Base-by-base conservation (phyloP, 1,284 basidiomycete genomes). In the Ceratorhiza oryzae-sativae region DNA sequence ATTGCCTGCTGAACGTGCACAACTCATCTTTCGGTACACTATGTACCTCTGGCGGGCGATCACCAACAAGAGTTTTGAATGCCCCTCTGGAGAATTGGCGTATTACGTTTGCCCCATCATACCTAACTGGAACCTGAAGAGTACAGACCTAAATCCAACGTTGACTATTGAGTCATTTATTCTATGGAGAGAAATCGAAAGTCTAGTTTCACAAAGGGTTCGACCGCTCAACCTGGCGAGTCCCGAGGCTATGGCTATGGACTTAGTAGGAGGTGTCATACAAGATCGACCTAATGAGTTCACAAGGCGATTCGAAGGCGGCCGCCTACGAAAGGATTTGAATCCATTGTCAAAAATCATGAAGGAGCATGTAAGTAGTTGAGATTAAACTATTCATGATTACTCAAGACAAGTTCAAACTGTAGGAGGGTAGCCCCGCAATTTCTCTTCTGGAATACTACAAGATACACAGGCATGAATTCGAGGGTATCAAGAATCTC, bases 271-370 rank as follows among this genome's bases (percentile, higher is more conserved):
- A 75, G 86, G 88, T 27, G 81, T 93, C 25, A 81, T 94, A 39
- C 88, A 91, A 78, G 92, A 93, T 77, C 83, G 90, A 71, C 84
- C 83, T 80, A 85, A 87, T n/a, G 91, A 93, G 78, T 92, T 89
- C 76, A 92, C 90, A 1, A 83, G 88, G 74, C 83, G 89, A 68
- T 90, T 88, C 78, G 85, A 84, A 75, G 84, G 85, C 34, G 78
- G 86, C 32, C 80, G 78, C 59, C 77, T 92, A 42, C 82, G 91
- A 70, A 80, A 78, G 27, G 92, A 94, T 79, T 77, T 93, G 76
- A 88, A 83, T 4, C 92, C 92, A 34, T 78, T 90, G 63, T 91
- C 89, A 77, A 13, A 12, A 30, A 32, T 58, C 27, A 68, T 68
- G 65, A 39, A 15, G 23, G 51, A 68, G 20, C 51, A 55, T 15